Evolutionary conservation across 805 yeast genomes (phyloP).

Genomic region (Yamadazyma laniorum): DNA sequence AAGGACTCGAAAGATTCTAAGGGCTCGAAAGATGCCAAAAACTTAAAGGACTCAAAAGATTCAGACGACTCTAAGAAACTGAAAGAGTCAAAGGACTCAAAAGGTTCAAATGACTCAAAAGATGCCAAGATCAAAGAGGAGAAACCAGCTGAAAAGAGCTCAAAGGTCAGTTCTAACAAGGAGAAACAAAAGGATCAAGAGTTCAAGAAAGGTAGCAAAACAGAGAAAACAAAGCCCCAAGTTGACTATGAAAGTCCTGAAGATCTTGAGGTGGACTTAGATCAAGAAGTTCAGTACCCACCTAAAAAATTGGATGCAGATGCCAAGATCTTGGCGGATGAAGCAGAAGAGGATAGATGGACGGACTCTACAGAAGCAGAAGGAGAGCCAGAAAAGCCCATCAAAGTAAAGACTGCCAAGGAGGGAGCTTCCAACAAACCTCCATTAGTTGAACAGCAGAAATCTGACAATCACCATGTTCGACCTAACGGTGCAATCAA

Average conservation of each 20-base stretch:
- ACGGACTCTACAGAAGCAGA: too few species aligned
- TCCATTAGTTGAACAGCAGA: background rate
- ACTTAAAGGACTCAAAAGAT: too few species aligned
- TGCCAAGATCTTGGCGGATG: background rate
- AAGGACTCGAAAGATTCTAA: too few species aligned
- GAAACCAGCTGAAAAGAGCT: background rate
- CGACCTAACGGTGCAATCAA: slow-evolving; percentile 4
- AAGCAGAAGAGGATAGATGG: background rate
- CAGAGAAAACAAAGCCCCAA: too few species aligned
- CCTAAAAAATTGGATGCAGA: background rate
- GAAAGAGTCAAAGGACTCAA: background rate
- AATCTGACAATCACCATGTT: background rate
- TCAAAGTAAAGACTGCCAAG: too few species aligned
- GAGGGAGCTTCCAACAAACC: background rate
- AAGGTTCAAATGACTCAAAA: background rate
- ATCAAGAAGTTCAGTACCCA: too few species aligned
- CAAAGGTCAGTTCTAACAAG: background rate
- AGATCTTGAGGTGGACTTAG: too few species aligned
- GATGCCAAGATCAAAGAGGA: background rate
- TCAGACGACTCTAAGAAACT: too few species aligned
- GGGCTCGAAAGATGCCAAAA: too few species aligned
- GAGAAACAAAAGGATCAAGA: slow-evolving; percentile 7
- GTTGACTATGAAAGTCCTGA: too few species aligned
- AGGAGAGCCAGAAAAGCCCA: too few species aligned
- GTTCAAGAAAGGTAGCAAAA: too few species aligned